Evolutionary conservation across 768 basidiomycete genomes (phyloP), one percentile per base, ranked within the genome.

Genomic region (Gelatoporia subvermispora): DNA sequence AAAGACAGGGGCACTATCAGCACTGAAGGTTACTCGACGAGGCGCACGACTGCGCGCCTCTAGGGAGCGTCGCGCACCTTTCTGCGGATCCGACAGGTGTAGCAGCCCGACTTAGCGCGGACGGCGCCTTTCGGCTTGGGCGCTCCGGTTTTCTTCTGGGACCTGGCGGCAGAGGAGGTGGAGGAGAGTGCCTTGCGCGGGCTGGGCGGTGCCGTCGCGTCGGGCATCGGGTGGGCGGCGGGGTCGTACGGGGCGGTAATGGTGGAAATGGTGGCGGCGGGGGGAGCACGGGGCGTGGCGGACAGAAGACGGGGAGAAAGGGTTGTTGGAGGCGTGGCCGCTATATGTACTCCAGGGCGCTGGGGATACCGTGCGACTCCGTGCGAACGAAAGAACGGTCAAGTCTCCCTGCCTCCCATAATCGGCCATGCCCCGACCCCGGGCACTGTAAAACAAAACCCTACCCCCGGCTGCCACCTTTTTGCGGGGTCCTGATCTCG

Each of bases 101-200:
- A 91, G 65, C 89, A 92, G 55, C 89, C 88, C 45, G 86, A 85
- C 77, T 91, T 91, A 47, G 88, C 88, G 63, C 88, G 83, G 23
- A 84, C 79, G 47, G 85, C 83, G 64, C 85, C 88, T 74, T 89
- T 91, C 53, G 80, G 75, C 65, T 89, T 89, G 53, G 82, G 76
- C 63, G 77, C 72, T 59, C 78, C 78, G 65, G 69, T 53, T 55
- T 71, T 69, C 64, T 69, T 71, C 59, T 59, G 64, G 44, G 53
- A 47, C 39, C 58, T 57, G 48, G 54, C 58, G 53, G 55, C 54
- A 42, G 55, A 51, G 41, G 62, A 59, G 53, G 54, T 48, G 73
- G 66, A 39, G 52, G 61, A 60, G 47, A 64, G 54, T 49, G 61
- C 56, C 52, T 57, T 62, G 55, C 64, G 59, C 37, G 64, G 68